These are phyloP conservation scores for Xylaria telfairii DNA, from an alignment of 495 filamentous ascomycete species.

Conservation along the genomic window DNA sequence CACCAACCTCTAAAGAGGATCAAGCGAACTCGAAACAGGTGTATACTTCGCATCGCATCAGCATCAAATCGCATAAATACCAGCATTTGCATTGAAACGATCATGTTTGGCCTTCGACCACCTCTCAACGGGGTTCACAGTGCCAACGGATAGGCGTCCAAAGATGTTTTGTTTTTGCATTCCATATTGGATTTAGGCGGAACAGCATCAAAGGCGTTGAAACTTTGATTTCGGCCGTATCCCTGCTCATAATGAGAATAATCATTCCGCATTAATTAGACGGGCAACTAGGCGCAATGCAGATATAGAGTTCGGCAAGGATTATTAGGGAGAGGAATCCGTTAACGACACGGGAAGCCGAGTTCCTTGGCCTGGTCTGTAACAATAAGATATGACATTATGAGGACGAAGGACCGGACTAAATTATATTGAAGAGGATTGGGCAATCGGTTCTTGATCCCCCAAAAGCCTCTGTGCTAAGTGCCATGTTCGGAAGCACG, in stretches of 20 bases:
- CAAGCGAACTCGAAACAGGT: background rate
- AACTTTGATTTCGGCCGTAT: slow-evolving; percentile 7
- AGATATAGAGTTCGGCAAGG: slow-evolving; percentile 2
- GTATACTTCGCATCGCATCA: background rate
- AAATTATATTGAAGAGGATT: background rate
- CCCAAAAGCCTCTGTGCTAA: background rate
- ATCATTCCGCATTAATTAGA: slow-evolving; percentile 12
- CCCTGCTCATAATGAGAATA: background rate
- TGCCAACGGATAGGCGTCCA: slow-evolving; percentile 18
- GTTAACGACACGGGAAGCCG: background rate
- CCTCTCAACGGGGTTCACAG: background rate
- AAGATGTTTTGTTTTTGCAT: slow-evolving; percentile 6
- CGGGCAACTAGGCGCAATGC: background rate
- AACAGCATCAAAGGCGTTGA: slow-evolving; percentile 21
- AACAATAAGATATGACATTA: slow-evolving; percentile 14
- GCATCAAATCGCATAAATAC: slow-evolving; percentile 13
- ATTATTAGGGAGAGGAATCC: background rate
- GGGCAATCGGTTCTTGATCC: too few relatives aligned
- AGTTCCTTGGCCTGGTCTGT: slow-evolving; percentile 5
- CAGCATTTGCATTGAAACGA: slow-evolving; percentile 34
- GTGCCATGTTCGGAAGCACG: background rate
- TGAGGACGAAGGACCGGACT: background rate
- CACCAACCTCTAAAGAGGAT: background rate
- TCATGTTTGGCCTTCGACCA: slow-evolving; percentile 24
- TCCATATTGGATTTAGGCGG: slow-evolving; percentile 17